These are phyloP conservation scores for Isoetes taiwanensis DNA, from an alignment of 75 land plant genomes.

Conservation along the genomic window DNA sequence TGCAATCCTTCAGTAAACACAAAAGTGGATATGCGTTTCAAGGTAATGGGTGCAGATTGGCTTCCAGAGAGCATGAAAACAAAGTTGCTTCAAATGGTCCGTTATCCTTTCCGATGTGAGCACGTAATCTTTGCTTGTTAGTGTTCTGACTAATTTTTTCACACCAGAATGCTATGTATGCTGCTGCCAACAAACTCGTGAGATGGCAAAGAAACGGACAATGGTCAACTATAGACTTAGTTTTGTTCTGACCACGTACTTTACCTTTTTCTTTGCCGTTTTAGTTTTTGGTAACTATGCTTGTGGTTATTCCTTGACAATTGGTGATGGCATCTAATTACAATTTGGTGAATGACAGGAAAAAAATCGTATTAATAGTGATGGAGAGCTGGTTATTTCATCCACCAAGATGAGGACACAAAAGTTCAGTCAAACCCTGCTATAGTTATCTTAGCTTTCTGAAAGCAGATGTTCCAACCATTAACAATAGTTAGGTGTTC, in stretches of 20 bases:
- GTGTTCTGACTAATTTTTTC: not conserved
- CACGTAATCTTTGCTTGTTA: not conserved
- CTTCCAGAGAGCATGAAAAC: not conserved
- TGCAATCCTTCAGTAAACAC: constrained; percentile 9
- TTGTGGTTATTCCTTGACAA: too few species aligned
- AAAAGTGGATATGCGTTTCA: constrained; percentile 5
- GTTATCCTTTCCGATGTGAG: not conserved
- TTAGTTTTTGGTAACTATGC: too few species aligned
- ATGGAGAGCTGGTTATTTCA: constrained; percentile 2
- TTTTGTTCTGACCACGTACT: too few species aligned
- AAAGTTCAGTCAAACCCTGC: too few species aligned
- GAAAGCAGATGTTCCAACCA: not conserved
- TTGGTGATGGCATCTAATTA: too few species aligned
- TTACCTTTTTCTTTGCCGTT: too few species aligned
- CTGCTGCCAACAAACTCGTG: too few species aligned
- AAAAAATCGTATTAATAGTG: constrained; percentile 6
- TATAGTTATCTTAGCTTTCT: not conserved
- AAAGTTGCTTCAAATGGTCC: not conserved
- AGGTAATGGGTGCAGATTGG: constrained; percentile 2
- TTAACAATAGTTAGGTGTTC: not conserved
- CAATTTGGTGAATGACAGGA: too few species aligned
- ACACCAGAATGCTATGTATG: too few species aligned
- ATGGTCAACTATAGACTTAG: too few species aligned
- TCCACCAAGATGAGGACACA: not conserved
- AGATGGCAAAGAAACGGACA: too few species aligned